These are phyloP conservation scores for Phaeotremella fagi DNA, from an alignment of 768 basidiomycete species.

Conservation along the genomic window DNA sequence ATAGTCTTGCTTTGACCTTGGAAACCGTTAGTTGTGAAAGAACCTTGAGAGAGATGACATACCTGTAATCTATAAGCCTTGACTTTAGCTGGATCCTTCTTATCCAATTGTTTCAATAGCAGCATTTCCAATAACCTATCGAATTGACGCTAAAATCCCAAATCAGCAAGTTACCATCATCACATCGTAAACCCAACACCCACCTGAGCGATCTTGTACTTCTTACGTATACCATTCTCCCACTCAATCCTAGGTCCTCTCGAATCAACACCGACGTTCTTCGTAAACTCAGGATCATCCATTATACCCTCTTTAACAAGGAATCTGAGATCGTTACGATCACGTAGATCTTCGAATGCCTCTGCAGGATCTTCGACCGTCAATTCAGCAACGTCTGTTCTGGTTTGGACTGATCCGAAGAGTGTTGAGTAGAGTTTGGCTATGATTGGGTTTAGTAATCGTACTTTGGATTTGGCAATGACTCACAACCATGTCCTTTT, in stretches of 20 bases:
- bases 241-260: constrained; percentile 51
- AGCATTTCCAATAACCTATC: constrained; percentile 88
- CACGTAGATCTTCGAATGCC: constrained; percentile 92
- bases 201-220: constrained; percentile 87
- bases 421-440: constrained; percentile 83
- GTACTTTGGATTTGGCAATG: background rate
- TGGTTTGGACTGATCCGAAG: constrained; percentile 67
- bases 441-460: constrained; percentile 42
- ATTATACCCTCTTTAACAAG: constrained; percentile 74
- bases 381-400: constrained; percentile 73
- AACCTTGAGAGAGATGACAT: background rate
- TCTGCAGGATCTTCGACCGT: constrained; percentile 98
- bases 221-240: constrained; percentile 72
- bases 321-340: constrained; percentile 82
- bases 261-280: constrained; percentile 73
- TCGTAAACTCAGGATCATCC: constrained; percentile 58
- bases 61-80: constrained; percentile 72
- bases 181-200: constrained; percentile 19
- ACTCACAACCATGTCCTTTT: constrained; percentile 82
- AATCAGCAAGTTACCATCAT: constrained; percentile 6
- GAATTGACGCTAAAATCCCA: constrained; percentile 72
- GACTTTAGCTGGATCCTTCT: constrained; percentile 55
- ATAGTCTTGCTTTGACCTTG: constrained; percentile 84
- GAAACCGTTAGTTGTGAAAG: background rate
- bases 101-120: constrained; percentile 65